These are phyloP conservation scores for Capsaspora owczarzaki DNA, from an alignment of 78 protist genomes.

Conservation along the genomic window DNA sequence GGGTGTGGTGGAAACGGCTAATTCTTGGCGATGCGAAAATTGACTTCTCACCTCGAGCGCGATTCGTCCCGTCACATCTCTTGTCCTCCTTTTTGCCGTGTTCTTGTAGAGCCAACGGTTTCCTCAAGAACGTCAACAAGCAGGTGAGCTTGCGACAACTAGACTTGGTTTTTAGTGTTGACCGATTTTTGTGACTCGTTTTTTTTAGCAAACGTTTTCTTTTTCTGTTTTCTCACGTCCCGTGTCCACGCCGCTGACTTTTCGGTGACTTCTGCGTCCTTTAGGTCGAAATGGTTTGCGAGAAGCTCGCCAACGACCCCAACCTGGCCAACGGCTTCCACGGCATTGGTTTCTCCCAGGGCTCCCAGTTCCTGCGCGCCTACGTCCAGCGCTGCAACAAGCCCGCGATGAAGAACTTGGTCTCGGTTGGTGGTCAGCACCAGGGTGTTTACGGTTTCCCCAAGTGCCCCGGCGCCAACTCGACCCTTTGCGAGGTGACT, in stretches of 20 bases:
- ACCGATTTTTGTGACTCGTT: no score
- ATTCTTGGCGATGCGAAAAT: no score
- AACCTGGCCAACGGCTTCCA: slow-evolving; percentile 48
- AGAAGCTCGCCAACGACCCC: slow-evolving; percentile 21
- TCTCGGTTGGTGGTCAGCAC: slow-evolving; percentile 5
- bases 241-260: no score
- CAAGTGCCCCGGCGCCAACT: slow-evolving; percentile 27
- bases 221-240: no score
- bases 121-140: not conserved
- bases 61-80: no score
- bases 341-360: slow-evolving; percentile 60
- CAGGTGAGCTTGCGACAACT: no score
- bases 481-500: slow-evolving; percentile 36
- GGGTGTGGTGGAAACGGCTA: no score
- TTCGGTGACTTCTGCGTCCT: no score
- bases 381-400: slow-evolving; percentile 50
- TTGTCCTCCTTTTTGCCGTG: no score
- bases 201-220: no score
- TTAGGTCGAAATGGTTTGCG: not conserved
- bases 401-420: slow-evolving; percentile 47
- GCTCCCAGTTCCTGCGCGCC: slow-evolving; percentile 56
- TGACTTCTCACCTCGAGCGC: no score
- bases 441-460: slow-evolving; percentile 44
- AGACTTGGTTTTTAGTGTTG: no score
- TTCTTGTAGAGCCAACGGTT: not conserved